These are phyloP conservation scores for Cenococcum geophilum DNA, from an alignment of 495 filamentous ascomycete species.

Conservation along the genomic window DNA sequence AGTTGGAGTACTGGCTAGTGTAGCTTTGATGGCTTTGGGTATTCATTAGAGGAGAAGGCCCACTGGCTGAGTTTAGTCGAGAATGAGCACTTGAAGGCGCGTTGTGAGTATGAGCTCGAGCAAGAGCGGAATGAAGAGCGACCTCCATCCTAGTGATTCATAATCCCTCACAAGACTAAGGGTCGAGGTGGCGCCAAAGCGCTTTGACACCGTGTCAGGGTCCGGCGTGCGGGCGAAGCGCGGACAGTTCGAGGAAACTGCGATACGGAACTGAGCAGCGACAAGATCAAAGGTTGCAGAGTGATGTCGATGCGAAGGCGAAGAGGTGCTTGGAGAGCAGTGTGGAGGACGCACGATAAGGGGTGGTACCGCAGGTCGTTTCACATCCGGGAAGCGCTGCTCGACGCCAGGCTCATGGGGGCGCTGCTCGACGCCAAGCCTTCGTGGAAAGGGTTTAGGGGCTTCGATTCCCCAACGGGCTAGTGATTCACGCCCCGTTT, in stretches of 20 bases:
- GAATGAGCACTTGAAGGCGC: constrained; percentile 22
- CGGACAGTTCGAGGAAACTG: background rate
- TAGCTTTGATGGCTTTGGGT: constrained; percentile 33
- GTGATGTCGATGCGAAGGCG: background rate
- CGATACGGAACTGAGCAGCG: background rate
- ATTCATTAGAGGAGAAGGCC: constrained; percentile 26
- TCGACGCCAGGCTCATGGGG: background rate
- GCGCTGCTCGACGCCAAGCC: background rate
- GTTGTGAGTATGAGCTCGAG: constrained; percentile 30
- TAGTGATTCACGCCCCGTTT: background rate
- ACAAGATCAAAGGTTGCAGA: background rate
- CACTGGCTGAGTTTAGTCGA: constrained; percentile 24
- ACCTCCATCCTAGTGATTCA: constrained; percentile 34
- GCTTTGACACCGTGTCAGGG: background rate
- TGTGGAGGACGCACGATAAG: background rate
- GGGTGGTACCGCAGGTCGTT: background rate
- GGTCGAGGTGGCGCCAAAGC: constrained; percentile 4
- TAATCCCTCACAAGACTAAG: constrained; percentile 5
- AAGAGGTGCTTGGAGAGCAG: background rate
- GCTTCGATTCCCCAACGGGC: background rate
- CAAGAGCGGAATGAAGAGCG: constrained; percentile 32
- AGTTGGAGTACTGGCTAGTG: constrained; percentile 35
- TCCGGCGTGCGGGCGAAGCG: background rate
- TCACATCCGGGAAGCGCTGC: background rate
- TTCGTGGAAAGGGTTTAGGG: background rate